A percentile compares a stretch with the other conserved stretches of the same genome.
Conservation (phyloP, 2,329 filamentous ascomycete species). For the Neurospora crassa region DNA sequence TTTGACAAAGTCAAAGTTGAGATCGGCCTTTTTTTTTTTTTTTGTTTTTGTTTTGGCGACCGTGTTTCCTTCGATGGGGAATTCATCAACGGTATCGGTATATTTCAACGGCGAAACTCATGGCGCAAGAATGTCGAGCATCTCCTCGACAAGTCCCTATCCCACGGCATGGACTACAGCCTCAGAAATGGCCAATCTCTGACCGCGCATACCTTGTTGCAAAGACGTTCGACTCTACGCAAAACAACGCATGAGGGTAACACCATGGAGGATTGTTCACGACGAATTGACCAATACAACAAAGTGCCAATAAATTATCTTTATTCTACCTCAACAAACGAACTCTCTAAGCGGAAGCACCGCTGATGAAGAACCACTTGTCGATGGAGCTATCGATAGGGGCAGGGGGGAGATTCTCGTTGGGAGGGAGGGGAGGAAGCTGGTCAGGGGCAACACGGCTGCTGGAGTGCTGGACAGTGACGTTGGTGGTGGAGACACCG, state of each 20-base stretch:
- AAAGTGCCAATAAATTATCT: not conserved
- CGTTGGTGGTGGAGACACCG: constrained; percentile 73
- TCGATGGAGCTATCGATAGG: constrained; percentile 95
- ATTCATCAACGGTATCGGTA: not conserved
- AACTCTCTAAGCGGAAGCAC: constrained; percentile 63
- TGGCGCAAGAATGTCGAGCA: not conserved
- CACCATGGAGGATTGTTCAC: not conserved
- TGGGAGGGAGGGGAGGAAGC: constrained; percentile 65
- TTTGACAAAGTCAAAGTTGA: not conserved
- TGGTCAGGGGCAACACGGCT: constrained; percentile 60
- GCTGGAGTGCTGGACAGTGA: constrained; percentile 62
- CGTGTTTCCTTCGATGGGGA: not conserved
- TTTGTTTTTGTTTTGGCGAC: not conserved
- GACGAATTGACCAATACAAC: not conserved
- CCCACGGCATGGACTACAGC: not conserved
- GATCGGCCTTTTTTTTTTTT: not conserved
- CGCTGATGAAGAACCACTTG: constrained; percentile 99
- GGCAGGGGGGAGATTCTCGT: constrained; percentile 72
- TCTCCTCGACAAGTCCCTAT: not conserved
- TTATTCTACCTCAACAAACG: not conserved
- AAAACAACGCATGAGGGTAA: not conserved
- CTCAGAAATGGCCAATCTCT: not conserved
- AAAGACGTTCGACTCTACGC: not conserved
- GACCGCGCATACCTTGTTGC: not conserved
- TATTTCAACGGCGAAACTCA: not conserved